Conservation (phyloP, 495 filamentous ascomycete genomes). For the Cudoniella acicularis region DNA sequence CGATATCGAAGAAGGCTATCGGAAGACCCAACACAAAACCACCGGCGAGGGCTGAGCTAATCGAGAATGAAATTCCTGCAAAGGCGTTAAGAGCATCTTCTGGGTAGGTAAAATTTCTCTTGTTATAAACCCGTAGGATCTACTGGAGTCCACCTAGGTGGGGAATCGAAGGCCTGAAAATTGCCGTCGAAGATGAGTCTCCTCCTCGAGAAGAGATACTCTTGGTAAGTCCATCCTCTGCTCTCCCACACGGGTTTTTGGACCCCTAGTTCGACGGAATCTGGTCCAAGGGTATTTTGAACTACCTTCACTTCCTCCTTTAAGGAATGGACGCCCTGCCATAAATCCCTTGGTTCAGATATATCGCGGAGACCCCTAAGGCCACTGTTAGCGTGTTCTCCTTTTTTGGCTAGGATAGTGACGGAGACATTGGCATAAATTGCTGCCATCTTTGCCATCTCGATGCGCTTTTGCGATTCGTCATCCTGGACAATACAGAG, state of each 20-base stretch:
- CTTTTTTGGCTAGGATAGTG: conserved; percentile 19
- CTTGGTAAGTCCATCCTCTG: conserved; percentile 33
- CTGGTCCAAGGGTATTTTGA: not conserved
- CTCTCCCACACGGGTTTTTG: not conserved
- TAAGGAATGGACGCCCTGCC: not conserved
- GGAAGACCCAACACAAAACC: conserved; percentile 13
- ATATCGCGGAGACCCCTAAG: conserved; percentile 14
- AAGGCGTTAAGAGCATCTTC: conserved; percentile 10
- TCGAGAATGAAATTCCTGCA: not conserved
- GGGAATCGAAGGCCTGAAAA: not conserved
- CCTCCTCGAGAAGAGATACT: conserved; percentile 22
- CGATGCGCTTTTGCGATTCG: not conserved
- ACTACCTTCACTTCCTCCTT: not conserved
- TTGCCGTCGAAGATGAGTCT: conserved; percentile 23
- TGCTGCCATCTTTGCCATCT: conserved; percentile 15
- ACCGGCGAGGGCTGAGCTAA: conserved; percentile 5
- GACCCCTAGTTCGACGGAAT: not conserved
- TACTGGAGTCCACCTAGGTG: not conserved
- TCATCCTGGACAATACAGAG: conserved; percentile 24
- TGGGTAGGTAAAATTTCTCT: conserved; percentile 9
- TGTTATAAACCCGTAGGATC: not conserved
- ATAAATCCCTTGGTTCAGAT: conserved; percentile 6
- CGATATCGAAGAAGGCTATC: conserved; percentile 6
- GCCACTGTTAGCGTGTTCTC: conserved; percentile 12
- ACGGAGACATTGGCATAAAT: conserved; percentile 23